Evolutionary conservation across 2,329 filamentous ascomycete species (phyloP).

Genomic region (Chlorencoelia australis): DNA sequence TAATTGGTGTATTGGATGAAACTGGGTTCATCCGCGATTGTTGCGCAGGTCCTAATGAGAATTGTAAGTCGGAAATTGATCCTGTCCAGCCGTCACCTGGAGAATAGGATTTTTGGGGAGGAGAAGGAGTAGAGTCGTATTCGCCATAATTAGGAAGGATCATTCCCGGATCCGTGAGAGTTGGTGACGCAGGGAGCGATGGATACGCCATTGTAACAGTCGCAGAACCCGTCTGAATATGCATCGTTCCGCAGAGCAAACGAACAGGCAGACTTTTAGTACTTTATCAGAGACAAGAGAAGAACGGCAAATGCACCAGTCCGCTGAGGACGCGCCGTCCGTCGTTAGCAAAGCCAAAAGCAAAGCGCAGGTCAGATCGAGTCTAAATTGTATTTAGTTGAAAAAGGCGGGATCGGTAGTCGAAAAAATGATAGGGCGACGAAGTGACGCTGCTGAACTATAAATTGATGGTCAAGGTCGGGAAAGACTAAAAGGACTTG

Average conservation of each 20-base stretch:
- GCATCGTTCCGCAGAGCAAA: constrained; percentile 18
- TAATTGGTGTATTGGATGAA: constrained; percentile 51
- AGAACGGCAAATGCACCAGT: too few relatives aligned
- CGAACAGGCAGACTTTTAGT: too few relatives aligned
- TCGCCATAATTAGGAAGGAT: constrained; percentile 69
- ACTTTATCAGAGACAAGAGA: too few relatives aligned
- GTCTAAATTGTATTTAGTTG: too few relatives aligned
- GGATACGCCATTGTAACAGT: constrained; percentile 30
- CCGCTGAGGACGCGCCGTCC: too few relatives aligned
- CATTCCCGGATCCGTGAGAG: constrained; percentile 89
- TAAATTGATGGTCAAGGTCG: too few relatives aligned
- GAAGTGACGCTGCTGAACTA: too few relatives aligned
- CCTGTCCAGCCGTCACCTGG: constrained; percentile 30
- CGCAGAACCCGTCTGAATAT: constrained; percentile 18
- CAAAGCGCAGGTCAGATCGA: too few relatives aligned
- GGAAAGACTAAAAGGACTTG: too few relatives aligned
- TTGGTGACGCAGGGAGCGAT: constrained; percentile 65
- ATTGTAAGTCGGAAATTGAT: constrained; percentile 18
- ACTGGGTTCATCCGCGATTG: constrained; percentile 34
- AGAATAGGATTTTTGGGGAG: constrained; percentile 29
- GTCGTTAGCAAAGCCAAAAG: too few relatives aligned
- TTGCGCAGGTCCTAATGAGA: constrained; percentile 30
- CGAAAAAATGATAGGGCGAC: too few relatives aligned
- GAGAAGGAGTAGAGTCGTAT: constrained; percentile 43
- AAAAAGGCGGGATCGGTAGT: too few relatives aligned